Conservation (phyloP, 2,329 filamentous ascomycete species). For the Calonectria henricotiae region DNA sequence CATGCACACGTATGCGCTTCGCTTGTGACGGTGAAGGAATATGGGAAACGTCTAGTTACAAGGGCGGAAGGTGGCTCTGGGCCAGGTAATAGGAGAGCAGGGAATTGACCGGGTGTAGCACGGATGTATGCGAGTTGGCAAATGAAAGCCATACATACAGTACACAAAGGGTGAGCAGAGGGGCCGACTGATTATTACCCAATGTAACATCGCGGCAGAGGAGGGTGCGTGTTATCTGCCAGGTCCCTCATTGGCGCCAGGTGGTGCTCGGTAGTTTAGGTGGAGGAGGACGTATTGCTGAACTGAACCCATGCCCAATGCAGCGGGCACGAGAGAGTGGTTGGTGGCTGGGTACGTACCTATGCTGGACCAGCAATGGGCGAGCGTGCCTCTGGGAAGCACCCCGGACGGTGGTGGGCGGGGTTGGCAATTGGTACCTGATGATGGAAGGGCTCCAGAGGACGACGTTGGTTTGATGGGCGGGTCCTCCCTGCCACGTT, state of each 20-base stretch:
- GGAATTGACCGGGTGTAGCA: background rate
- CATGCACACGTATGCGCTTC: background rate
- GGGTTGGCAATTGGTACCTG: conserved; percentile 23
- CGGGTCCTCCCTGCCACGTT: background rate
- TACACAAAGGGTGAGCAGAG: background rate
- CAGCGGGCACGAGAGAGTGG: background rate
- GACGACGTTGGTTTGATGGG: conserved; percentile 2
- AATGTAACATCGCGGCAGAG: conserved; percentile 10
- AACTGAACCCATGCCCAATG: conserved; percentile 29
- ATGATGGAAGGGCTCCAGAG: conserved; percentile 11
- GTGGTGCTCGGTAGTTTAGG: conserved; percentile 20
- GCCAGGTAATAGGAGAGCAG: conserved; percentile 1
- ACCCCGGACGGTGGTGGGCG: conserved; percentile 9
- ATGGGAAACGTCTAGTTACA: background rate
- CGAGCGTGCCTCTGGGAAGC: background rate
- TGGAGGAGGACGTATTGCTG: background rate
- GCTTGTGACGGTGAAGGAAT: conserved; percentile 12
- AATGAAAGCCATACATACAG: background rate
- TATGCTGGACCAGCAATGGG: background rate
- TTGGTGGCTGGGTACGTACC: background rate
- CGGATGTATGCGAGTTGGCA: background rate
- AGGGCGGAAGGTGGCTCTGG: background rate
- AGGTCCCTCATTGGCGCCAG: conserved; percentile 45
- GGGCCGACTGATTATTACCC: conserved; percentile 5
- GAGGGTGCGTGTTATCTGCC: conserved; percentile 44